phyloP scores from a whole-genome alignment of 192 early-diverging fungal genomes.

The Lobulomyces angularis region DNA sequence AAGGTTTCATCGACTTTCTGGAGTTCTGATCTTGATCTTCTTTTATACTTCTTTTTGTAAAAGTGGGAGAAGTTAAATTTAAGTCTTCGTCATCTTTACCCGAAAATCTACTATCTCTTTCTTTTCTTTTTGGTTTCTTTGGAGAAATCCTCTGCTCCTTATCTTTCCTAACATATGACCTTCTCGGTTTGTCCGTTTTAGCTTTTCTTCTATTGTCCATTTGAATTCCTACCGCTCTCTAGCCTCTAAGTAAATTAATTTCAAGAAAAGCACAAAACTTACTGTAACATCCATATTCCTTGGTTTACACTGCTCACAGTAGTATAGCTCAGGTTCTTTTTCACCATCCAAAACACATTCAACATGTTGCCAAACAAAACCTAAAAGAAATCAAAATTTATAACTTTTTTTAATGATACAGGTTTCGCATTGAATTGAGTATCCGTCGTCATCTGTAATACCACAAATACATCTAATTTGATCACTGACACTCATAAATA shows the following conservation, averaged over 20 bases:
- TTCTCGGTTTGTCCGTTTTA: slow-evolving; percentile 3
- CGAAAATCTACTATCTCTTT: background rate
- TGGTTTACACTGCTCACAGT: slow-evolving; percentile 47
- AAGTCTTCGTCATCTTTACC: too few species aligned
- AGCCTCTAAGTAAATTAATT: background rate
- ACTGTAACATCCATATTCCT: slow-evolving; percentile 39
- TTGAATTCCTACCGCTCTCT: slow-evolving; percentile 5
- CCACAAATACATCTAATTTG: slow-evolving; percentile 96
- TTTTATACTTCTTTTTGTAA: too few species aligned
- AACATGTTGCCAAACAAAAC: slow-evolving; percentile 90
- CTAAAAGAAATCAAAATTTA: too few species aligned
- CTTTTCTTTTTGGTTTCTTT: background rate
- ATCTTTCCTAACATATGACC: slow-evolving; percentile 5
- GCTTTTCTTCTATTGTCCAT: slow-evolving; percentile 6
- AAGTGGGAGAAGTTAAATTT: too few species aligned
- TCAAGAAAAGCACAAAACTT: background rate
- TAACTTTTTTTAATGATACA: too few species aligned
- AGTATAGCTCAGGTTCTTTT: background rate
- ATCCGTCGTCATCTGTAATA: slow-evolving; percentile 86
- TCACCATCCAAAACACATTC: slow-evolving; percentile 66
- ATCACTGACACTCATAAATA: too few species aligned
- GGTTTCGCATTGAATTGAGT: slow-evolving; percentile 89
- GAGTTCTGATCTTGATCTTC: too few species aligned
- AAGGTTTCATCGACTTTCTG: too few species aligned
- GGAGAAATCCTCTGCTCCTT: background rate